phyloP scores from a whole-genome alignment of 2,329 filamentous ascomycete genomes.

The Calonectria naviculata region DNA sequence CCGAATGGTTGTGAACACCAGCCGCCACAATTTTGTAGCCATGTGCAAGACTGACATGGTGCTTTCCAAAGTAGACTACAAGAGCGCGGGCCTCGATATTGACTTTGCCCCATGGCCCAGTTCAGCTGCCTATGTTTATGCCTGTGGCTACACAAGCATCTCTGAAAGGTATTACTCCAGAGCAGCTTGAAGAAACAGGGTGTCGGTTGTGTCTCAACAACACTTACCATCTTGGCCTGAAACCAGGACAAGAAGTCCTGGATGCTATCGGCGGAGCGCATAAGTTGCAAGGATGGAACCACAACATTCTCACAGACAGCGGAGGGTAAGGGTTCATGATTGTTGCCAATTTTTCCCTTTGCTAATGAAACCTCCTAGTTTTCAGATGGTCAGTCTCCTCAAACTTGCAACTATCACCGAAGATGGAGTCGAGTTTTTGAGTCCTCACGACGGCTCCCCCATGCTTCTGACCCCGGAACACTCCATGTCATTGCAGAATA shows the following conservation, averaged over 20 bases:
- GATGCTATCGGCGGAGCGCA: constrained; percentile 92
- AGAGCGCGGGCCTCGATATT: constrained; percentile 91
- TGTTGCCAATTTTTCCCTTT: not conserved
- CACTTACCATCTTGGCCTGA: constrained; percentile 95
- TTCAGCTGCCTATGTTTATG: constrained; percentile 96
- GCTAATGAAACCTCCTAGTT: constrained; percentile 65
- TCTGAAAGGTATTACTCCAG: constrained; percentile 91
- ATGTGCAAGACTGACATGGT: constrained; percentile 28
- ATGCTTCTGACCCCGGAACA: constrained; percentile 99
- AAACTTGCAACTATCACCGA: constrained; percentile 95
- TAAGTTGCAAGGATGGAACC: constrained; percentile 92
- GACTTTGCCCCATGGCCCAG: constrained; percentile 89
- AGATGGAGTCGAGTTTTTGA: constrained; percentile 95
- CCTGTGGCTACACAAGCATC: constrained; percentile 97
- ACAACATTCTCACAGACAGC: constrained; percentile 91
- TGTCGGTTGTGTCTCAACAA: constrained; percentile 97
- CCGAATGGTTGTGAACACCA: not conserved
- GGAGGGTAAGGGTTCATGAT: constrained; percentile 64
- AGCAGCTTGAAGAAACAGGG: constrained; percentile 89
- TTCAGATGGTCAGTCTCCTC: constrained; percentile 98
- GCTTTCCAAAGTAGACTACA: constrained; percentile 74
- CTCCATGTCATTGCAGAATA: constrained; percentile 95
- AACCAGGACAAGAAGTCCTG: constrained; percentile 90
- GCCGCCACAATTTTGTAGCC: not conserved
- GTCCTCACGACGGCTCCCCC: constrained; percentile 91